phyloP scores from a whole-genome alignment of 1,139 yeast species.

The Suhomyces ambrosiae region DNA sequence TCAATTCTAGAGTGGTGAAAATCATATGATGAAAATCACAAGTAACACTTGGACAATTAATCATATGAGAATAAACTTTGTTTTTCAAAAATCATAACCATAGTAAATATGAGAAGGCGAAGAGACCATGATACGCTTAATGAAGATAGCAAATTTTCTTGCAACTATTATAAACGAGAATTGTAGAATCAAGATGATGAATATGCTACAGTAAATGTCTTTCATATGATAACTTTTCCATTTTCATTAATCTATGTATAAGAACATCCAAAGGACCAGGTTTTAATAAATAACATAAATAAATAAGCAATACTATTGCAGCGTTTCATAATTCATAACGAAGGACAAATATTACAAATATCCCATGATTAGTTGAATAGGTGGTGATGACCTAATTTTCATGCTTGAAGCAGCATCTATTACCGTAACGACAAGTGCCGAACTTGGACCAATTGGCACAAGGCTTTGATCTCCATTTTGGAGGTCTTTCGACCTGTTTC shows the following conservation, averaged over 20 bases:
- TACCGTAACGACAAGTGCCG: conserved; percentile 87
- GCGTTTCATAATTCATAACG: conserved; percentile 13
- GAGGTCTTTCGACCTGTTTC: conserved; percentile 70
- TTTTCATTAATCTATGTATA: conserved; percentile 4
- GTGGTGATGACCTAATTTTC: conserved; percentile 23
- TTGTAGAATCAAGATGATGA: too few species aligned
- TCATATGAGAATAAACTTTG: too few species aligned
- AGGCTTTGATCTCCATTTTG: conserved; percentile 89
- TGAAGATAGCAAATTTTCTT: too few species aligned
- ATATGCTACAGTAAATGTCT: too few species aligned
- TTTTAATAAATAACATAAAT: conserved; percentile 8
- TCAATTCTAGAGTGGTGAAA: too few species aligned
- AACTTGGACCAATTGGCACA: conserved; percentile 85
- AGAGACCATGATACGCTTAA: too few species aligned
- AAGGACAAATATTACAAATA: conserved; percentile 5
- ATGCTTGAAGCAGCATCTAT: conserved; percentile 89
- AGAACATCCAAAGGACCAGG: neutral
- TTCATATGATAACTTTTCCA: too few species aligned
- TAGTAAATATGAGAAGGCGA: too few species aligned
- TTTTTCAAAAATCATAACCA: too few species aligned
- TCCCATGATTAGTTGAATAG: conserved; percentile 4
- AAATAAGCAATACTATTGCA: conserved; percentile 8
- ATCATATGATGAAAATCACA: too few species aligned
- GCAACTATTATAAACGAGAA: too few species aligned
- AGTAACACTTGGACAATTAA: too few species aligned